A percentile compares a stretch with the other conserved stretches of the same genome.
Evolutionary conservation across 805 yeast genomes (phyloP).

Genomic region (Clavispora santaluciae): DNA sequence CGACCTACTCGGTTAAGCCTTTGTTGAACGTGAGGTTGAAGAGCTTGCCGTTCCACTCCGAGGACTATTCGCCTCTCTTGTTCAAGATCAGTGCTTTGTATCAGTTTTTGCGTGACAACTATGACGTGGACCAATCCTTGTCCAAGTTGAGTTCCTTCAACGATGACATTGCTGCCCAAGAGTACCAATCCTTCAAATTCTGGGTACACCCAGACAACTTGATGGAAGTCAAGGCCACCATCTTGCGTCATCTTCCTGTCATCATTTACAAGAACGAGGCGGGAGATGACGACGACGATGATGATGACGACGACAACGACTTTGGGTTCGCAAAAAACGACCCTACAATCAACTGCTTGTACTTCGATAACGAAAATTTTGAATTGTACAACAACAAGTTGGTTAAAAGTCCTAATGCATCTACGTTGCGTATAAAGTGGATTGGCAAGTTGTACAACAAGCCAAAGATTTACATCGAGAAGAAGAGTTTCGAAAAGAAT

Average conservation of each 20-base stretch:
- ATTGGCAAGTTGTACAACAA: conserved; percentile 73
- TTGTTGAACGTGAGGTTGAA: conserved; percentile 81
- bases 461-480: conserved; percentile 77
- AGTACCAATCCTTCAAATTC: conserved; percentile 68
- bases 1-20: conserved; percentile 85
- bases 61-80: conserved; percentile 88
- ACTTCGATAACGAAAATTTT: conserved; percentile 80
- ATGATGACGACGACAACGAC: conserved; percentile 19
- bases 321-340: conserved; percentile 22
- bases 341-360: conserved; percentile 80
- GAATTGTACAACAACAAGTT: conserved; percentile 84
- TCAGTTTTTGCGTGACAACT: conserved; percentile 74
- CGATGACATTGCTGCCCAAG: conserved; percentile 32
- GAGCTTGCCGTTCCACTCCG: conserved; percentile 86
- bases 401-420: conserved; percentile 60
- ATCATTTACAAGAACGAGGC: conserved; percentile 62
- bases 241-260: conserved; percentile 89
- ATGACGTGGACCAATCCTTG: conserved; percentile 45
- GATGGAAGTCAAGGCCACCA: conserved; percentile 96
- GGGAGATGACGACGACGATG: conserved; percentile 49
- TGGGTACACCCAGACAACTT: conserved; percentile 97
- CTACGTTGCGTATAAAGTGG: conserved; percentile 87
- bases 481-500: conserved; percentile 60
- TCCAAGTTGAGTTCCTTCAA: conserved; percentile 46
- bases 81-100: conserved; percentile 78